Evolutionary conservation across 2,329 filamentous ascomycete species (phyloP), one percentile per base, ranked within the genome.

Genomic region (Paraphoma sp.): DNA sequence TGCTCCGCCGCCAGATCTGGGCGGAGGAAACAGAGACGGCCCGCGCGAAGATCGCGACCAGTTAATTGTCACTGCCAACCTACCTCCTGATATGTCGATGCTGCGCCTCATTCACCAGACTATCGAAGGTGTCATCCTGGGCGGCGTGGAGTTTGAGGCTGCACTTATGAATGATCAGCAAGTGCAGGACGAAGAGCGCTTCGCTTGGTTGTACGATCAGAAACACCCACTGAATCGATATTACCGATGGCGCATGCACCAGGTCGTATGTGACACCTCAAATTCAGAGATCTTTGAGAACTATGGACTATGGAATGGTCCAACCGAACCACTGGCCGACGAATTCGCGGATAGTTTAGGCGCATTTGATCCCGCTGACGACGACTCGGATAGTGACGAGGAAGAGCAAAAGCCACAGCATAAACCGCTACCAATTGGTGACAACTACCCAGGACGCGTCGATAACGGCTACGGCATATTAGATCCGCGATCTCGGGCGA

Each of bases 201-300:
- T 94, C 88, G 90, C 93, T 0, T 99, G 93, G 91, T 82, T 99
- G 5, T 99, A 92, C 89, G 90, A 98, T 74, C 17, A 85, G 88
- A 63, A 93, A 88, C 73, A 76, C 38, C 69, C 82, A 84, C 60
- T 93, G 87, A 28, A 94, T 90, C 14, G 96, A 14, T 99, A 93
- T 85, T 98, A 98, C 76, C 88, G 95, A 43, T 98, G 92, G 90
- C 87, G 92, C 44, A 72, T 98, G 44, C 97, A 93, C 91, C 88
- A 95, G 66, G 84, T 94, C 8, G 81, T 94, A n/a, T 93, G 90
- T 1, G 88, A 67, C 36, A 64, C 62, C 6, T 53, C 62, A 4
- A 64, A 63, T 40, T 45, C 63, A 2, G 69, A 72, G 46, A 67
- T 74, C 8, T 74, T 72, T 23, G 51, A 59, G 3, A 48, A 61